Evolutionary conservation across 768 basidiomycete genomes (phyloP), one percentile per base, ranked within the genome.

Genomic region (Mycena filopes): DNA sequence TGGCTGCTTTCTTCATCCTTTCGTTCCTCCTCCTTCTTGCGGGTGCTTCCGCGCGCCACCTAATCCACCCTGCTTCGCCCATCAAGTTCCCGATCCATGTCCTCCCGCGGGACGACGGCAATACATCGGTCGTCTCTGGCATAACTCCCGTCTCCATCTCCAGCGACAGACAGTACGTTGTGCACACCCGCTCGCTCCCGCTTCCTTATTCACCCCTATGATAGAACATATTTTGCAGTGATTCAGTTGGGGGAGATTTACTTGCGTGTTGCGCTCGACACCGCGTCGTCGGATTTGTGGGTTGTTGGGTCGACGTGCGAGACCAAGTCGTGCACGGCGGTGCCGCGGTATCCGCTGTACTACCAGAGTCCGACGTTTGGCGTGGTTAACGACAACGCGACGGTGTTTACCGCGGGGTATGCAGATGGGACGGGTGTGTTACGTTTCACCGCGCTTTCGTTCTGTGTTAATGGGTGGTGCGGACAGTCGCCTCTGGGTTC

Each of bases 231-330:
- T 71, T 93, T 84, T 69, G 78, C 84, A 21, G 75, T 90, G 42
- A 82, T 93, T 60, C 75, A 84, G 66, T 79, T 83, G 28, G 93
- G 92, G 33, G 78, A 80, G 59, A 85, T 92, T 60, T 85, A 78
- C 70, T 89, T 93, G 69, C 88, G 91, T 18, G 86, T 88, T 21
- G 87, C 86, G 0, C 78, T 94, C 46, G 93, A 94, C 73, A 94
- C 92, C 1, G 93, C 82, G 20, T 93, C 92, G 10, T 80, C 89
- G 18, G 89, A 89, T 78, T 76, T 91, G 15, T 94, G 92, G 92
- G 66, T 94, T 21, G 72, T 86, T 46, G 89, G 91, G 18, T 88
- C 91, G 10, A 81, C 71, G 5, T 94, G 93, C 76, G 75, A 75
- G 29, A 82, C 87, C 15, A 69, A 73, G n/a, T 71, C 82, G 0